These are phyloP conservation scores for Diutina siamensis DNA, from an alignment of 1,139 yeast species.

Conservation along the genomic window DNA sequence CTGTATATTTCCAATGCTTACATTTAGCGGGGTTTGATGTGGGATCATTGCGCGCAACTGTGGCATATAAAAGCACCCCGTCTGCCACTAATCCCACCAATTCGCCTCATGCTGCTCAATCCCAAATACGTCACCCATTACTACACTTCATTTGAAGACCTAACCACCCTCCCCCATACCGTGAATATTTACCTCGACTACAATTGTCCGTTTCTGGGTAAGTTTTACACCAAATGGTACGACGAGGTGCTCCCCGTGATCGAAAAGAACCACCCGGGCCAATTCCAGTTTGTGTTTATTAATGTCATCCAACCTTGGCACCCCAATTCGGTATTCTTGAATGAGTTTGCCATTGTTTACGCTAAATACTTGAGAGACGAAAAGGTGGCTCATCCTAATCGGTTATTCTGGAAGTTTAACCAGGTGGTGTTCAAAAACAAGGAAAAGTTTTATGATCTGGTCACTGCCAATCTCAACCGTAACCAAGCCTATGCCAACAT, in stretches of 20 bases:
- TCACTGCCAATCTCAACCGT: conserved; percentile 42
- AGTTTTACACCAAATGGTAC: conserved; percentile 45
- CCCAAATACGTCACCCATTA: conserved; percentile 3
- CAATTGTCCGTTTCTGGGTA: conserved; percentile 67
- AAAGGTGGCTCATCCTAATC: conserved; percentile 13
- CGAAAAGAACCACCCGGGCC: conserved; percentile 33
- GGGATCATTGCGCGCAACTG: too few relatives aligned
- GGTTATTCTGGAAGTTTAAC: conserved; percentile 52
- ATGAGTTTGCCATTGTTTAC: conserved; percentile 66
- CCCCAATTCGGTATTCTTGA: conserved; percentile 52
- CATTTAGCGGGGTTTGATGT: too few relatives aligned
- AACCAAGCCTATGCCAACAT: conserved; percentile 45
- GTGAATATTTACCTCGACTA: conserved; percentile 59
- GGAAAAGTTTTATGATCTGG: conserved; percentile 49
- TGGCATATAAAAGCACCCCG: too few relatives aligned
- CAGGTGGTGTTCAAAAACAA: conserved; percentile 42
- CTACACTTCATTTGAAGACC: not conserved
- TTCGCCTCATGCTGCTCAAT: conserved; percentile 4
- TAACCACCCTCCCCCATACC: conserved; percentile 18
- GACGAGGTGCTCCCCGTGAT: conserved; percentile 42
- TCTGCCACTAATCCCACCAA: too few relatives aligned
- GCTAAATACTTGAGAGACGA: conserved; percentile 42
- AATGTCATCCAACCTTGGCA: conserved; percentile 86
- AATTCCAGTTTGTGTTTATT: conserved; percentile 47
- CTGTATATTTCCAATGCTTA: too few relatives aligned